Percentiles rank a stretch among this genome's conserved stretches.
These are phyloP conservation scores for Ceratocystis alfenasii DNA, from an alignment of 2,329 filamentous ascomycete species.

Conservation along the genomic window DNA sequence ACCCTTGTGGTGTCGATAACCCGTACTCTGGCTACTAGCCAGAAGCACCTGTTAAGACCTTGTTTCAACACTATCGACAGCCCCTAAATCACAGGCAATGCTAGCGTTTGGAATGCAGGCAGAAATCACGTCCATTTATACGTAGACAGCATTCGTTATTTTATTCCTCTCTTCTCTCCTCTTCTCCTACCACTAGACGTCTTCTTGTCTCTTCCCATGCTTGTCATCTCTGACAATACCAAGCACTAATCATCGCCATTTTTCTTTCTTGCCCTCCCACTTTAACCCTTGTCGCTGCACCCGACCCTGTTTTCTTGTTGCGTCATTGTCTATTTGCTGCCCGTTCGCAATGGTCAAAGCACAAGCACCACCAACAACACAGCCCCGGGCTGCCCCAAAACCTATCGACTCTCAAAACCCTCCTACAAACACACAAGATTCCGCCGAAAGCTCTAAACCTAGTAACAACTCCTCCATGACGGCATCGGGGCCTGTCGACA, in stretches of 20 bases:
- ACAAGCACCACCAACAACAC: background rate
- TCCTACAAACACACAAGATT: too few relatives aligned
- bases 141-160: background rate
- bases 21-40: too few relatives aligned
- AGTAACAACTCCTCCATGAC: background rate
- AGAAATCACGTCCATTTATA: background rate
- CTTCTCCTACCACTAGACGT: background rate
- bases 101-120: background rate
- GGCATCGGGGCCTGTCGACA: background rate
- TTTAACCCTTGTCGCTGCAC: conserved; percentile 23
- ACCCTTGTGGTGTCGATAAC: too few relatives aligned
- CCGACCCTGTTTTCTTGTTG: conserved; percentile 14
- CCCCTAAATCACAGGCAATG: background rate
- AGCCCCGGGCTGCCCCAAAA: conserved; percentile 6
- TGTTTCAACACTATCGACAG: background rate
- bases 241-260: conserved; percentile 25
- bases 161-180: background rate
- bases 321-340: conserved; percentile 7
- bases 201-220: conserved; percentile 12
- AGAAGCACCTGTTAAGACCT: too few relatives aligned
- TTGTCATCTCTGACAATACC: conserved; percentile 33
- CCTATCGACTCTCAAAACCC: background rate
- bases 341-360: background rate
- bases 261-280: background rate
- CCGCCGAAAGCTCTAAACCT: background rate